Evolutionary conservation across 495 filamentous ascomycete genomes (phyloP).

Genomic region (Penicillium egyptiacum): DNA sequence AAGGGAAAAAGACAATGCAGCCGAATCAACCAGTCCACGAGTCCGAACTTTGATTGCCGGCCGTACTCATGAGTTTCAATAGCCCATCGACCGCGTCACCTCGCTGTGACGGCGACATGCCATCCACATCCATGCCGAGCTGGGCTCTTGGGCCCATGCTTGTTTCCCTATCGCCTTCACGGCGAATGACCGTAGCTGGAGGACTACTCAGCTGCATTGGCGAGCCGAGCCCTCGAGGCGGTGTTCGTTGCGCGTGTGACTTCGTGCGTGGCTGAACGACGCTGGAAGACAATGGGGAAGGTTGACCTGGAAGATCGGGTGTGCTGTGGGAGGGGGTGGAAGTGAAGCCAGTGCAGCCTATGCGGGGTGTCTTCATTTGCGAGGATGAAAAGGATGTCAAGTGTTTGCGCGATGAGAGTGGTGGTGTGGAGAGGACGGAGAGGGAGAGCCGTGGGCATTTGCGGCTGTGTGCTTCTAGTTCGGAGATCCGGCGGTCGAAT

Average conservation of each 20-base stretch:
- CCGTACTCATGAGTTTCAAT: conserved; percentile 43
- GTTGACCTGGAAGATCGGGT: conserved; percentile 24
- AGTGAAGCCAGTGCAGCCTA: conserved; percentile 25
- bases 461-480: conserved; percentile 46
- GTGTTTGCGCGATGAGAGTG: conserved; percentile 19
- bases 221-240: conserved; percentile 24
- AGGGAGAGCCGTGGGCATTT: conserved; percentile 39
- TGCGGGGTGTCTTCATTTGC: conserved; percentile 26
- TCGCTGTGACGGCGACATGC: conserved; percentile 33
- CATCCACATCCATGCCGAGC: conserved; percentile 4
- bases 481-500: conserved; percentile 48
- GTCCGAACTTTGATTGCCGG: conserved; percentile 22
- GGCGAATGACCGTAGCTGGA: conserved; percentile 31
- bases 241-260: conserved; percentile 28
- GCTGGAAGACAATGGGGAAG: conserved; percentile 14
- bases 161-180: conserved; percentile 12
- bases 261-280: conserved; percentile 22
- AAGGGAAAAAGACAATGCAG: neutral
- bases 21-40: conserved; percentile 22
- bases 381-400: conserved; percentile 17
- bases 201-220: conserved; percentile 45
- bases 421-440: conserved; percentile 23
- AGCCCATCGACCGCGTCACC: conserved; percentile 46
- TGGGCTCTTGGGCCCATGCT: conserved; percentile 15
- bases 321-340: conserved; percentile 24